phyloP scores from a whole-genome alignment of 148 eudicot genomes.

The Dysphania ambrosioides region DNA sequence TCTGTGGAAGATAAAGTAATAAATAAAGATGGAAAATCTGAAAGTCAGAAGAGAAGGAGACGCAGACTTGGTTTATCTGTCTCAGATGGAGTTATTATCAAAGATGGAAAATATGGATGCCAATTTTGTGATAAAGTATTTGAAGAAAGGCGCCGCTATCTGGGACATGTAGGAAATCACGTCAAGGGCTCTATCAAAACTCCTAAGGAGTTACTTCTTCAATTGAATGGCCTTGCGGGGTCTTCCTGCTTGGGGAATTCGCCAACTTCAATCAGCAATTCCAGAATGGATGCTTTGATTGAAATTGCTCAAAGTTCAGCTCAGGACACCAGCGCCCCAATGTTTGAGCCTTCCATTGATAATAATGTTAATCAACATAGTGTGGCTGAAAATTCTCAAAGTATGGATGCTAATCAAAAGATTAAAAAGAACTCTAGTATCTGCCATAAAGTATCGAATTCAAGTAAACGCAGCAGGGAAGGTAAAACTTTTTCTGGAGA shows the following conservation, averaged over 20 bases:
- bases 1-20: conserved; percentile 45
- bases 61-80: conserved; percentile 37
- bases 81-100: conserved; percentile 46
- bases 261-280: conserved; percentile 22
- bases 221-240: conserved; percentile 16
- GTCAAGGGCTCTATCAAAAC: conserved; percentile 37
- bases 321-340: conserved; percentile 4
- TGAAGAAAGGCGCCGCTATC: conserved; percentile 49
- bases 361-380: conserved; percentile 20
- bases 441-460: conserved; percentile 27
- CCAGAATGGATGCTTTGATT: conserved; percentile 42
- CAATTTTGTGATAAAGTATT: conserved; percentile 57
- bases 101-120: conserved; percentile 52
- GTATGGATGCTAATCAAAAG: conserved; percentile 11
- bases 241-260: conserved; percentile 22
- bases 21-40: conserved; percentile 47
- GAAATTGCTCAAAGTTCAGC: conserved; percentile 45
- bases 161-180: conserved; percentile 56
- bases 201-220: conserved; percentile 28
- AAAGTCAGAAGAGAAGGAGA: conserved; percentile 41
- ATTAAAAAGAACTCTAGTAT: conserved; percentile 22
- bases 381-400: conserved; percentile 7
- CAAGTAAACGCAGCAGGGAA: conserved; percentile 12
- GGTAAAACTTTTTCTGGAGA: conserved; percentile 20
- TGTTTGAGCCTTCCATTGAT: conserved; percentile 14